These are phyloP conservation scores for Fusarium succisae DNA, from an alignment of 2,329 filamentous ascomycete genomes.

Conservation along the genomic window DNA sequence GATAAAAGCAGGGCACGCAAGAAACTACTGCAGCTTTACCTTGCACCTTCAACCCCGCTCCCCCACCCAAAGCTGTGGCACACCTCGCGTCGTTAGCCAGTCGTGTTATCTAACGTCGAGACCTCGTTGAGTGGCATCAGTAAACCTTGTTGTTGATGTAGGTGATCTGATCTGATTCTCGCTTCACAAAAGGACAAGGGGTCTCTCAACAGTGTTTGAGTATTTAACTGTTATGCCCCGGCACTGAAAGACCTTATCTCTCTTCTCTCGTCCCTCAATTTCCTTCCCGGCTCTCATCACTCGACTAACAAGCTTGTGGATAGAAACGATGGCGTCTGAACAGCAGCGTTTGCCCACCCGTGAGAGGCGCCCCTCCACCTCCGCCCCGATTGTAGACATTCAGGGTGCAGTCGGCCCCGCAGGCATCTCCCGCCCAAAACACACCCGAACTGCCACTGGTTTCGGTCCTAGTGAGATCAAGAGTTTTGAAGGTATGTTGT, in stretches of 20 bases:
- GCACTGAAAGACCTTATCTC: slow-evolving; percentile 5
- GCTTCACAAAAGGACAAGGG: slow-evolving; percentile 29
- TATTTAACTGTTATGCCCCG: slow-evolving; percentile 33
- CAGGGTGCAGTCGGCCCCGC: slow-evolving; percentile 86
- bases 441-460: slow-evolving; percentile 96
- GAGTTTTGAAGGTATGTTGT: slow-evolving; percentile 78
- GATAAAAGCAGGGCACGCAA: slow-evolving; percentile 28
- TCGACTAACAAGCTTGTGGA: slow-evolving; percentile 29
- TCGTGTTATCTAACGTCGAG: slow-evolving; percentile 43
- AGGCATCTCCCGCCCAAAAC: slow-evolving; percentile 88
- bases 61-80: slow-evolving; percentile 39
- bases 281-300: background rate
- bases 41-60: slow-evolving; percentile 40
- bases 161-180: slow-evolving; percentile 44
- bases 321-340: slow-evolving; percentile 47
- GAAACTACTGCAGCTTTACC: slow-evolving; percentile 39
- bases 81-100: slow-evolving; percentile 37
- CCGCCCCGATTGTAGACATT: slow-evolving; percentile 86
- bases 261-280: slow-evolving; percentile 7
- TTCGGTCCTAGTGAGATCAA: slow-evolving; percentile 94
- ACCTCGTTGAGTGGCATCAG: slow-evolving; percentile 34
- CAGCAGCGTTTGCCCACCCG: slow-evolving; percentile 60
- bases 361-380: slow-evolving; percentile 82
- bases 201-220: slow-evolving; percentile 13
- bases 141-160: slow-evolving; percentile 37